Conservation (phyloP, 1,284 basidiomycete species). For the Meira nashicola region DNA sequence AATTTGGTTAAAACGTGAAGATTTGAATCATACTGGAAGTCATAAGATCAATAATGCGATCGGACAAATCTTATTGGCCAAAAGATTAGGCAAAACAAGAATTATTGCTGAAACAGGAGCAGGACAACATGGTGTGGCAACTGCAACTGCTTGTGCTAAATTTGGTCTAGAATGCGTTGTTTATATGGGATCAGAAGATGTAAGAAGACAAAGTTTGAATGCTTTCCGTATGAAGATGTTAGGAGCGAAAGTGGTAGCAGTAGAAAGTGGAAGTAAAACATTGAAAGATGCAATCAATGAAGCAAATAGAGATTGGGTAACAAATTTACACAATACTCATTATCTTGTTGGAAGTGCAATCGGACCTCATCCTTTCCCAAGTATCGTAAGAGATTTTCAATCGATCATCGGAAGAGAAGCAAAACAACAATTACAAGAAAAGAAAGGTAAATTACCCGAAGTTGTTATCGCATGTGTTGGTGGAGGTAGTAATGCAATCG, state of each 20-base stretch:
- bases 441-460: conserved; percentile 80
- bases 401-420: conserved; percentile 92
- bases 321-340: conserved; percentile 78
- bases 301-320: conserved; percentile 78
- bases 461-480: conserved; percentile 95
- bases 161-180: conserved; percentile 93
- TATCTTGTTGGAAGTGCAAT: conserved; percentile 96
- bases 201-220: conserved; percentile 87
- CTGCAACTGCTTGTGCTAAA: conserved; percentile 93
- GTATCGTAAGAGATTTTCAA: conserved; percentile 97
- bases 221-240: conserved; percentile 98
- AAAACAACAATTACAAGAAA: conserved; percentile 74
- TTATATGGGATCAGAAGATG: conserved; percentile 99
- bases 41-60: conserved; percentile 54
- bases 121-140: conserved; percentile 97
- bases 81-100: conserved; percentile 84
- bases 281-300: conserved; percentile 75
- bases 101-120: conserved; percentile 99
- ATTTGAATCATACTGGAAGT: conserved; percentile 60
- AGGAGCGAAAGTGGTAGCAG: conserved; percentile 77
- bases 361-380: conserved; percentile 97
- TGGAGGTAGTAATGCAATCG: conserved; percentile 95
- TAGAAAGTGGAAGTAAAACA: conserved; percentile 88
- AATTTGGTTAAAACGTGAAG: conserved; percentile 98
- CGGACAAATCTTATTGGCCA: conserved; percentile 73